Evolutionary conservation across 2,329 filamentous ascomycete species (phyloP), one percentile per base, ranked within the genome.

Genomic region (Diaporthe capsici): DNA sequence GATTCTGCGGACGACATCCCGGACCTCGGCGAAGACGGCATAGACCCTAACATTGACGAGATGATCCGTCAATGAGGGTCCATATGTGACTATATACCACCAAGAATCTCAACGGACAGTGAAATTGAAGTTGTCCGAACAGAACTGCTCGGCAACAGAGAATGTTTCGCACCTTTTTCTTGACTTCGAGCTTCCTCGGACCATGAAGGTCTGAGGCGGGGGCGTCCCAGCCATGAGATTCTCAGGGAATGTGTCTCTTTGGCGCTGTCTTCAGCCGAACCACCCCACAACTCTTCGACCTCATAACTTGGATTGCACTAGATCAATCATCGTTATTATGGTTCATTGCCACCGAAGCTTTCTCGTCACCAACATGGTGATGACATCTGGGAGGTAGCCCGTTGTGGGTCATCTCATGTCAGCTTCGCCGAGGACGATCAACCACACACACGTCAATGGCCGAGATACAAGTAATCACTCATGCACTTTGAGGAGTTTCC

Each of bases 1-100:
- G 89, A 90, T 49, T 82, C 86, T n/a, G 82, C 81, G 2, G 86
- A 86, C 17, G 89, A 90, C 49, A 87, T 91, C 74, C 89, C 89
- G 4, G 87, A 90, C 71, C 83, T 91, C n/a, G 88, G 86, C 12
- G 86, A 82, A 28, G 88, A 90, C 77, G 89, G 86, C 0, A 90
- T 91, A 68, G 90, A 91, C 77, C 85, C 88, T 0, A 89, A 91
- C 63, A 89, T 91, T 47, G 86, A 87, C 37, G 88, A 89, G 78
- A 89, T 90, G 84, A 83, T 92, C 60, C 83, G 84, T 28, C 68
- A 73, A 39, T 77, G 61, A 70, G 25, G 15, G n/a, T 42, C 2
- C 34, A 8, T 42, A 7, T 12, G 15, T 53, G 22, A 17, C 17
- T 49, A 47, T 12, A 6, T 2, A 13, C 3, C 8, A 25, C 7